These are phyloP conservation scores for Triglochin maritima DNA, from an alignment of 106 monocot species.

Conservation along the genomic window DNA sequence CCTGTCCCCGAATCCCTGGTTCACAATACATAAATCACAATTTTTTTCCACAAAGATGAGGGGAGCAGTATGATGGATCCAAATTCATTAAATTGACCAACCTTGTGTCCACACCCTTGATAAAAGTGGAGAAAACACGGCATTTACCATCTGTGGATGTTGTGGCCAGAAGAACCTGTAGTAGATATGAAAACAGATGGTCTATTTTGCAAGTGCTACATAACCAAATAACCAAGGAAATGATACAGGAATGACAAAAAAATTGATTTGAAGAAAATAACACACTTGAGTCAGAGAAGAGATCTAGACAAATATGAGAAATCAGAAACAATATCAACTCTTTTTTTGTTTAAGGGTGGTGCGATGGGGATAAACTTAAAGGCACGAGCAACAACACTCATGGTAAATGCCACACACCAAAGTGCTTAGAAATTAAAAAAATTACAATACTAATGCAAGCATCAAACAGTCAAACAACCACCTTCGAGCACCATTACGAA, in stretches of 20 bases:
- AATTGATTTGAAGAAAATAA: too few species aligned
- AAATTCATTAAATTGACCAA: slow-evolving; percentile 13
- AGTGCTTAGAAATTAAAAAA: too few species aligned
- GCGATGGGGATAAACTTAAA: too few species aligned
- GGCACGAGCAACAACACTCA: too few species aligned
- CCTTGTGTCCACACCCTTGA: slow-evolving; percentile 93
- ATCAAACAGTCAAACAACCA: too few species aligned
- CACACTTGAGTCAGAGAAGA: too few species aligned
- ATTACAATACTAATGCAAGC: too few species aligned
- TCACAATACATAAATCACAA: slow-evolving; percentile 5
- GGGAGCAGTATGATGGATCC: neutral
- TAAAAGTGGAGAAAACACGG: slow-evolving; percentile 90
- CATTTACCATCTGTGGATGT: slow-evolving; percentile 99
- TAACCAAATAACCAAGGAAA: neutral
- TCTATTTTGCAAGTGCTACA: neutral
- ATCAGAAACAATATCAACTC: too few species aligned
- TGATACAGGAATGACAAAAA: neutral
- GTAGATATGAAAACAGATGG: slow-evolving; percentile 4
- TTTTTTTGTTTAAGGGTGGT: too few species aligned
- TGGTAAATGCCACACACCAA: too few species aligned
- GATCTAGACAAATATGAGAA: too few species aligned
- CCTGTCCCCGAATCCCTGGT: slow-evolving; percentile 47
- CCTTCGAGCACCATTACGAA: too few species aligned
- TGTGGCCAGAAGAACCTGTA: slow-evolving; percentile 94
- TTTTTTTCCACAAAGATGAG: neutral